Percentiles rank a stretch among this genome's conserved stretches.
These are phyloP conservation scores for Eucalyptus camaldulensis DNA, from an alignment of 345 rosid species.

Conservation along the genomic window DNA sequence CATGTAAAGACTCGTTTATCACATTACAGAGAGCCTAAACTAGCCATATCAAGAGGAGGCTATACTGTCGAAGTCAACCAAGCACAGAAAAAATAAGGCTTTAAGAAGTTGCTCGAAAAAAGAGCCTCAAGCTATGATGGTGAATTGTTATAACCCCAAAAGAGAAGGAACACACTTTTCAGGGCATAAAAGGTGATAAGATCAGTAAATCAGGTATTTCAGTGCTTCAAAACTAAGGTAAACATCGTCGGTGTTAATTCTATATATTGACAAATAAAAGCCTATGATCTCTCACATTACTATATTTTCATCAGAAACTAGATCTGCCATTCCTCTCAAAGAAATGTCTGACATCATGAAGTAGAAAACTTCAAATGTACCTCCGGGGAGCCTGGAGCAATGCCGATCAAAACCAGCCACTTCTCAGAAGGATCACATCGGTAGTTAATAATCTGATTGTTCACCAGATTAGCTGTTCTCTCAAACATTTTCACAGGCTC, in stretches of 20 bases:
- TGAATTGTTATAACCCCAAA: background rate
- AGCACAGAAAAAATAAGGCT: background rate
- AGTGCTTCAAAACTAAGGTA: background rate
- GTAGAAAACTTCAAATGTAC: constrained; percentile 14
- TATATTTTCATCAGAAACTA: background rate
- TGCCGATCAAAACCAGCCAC: constrained; percentile 97
- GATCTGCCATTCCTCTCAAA: background rate
- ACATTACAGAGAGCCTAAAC: background rate
- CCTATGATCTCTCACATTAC: background rate
- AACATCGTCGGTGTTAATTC: background rate
- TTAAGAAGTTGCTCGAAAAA: background rate
- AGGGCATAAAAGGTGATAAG: background rate
- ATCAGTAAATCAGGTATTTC: background rate
- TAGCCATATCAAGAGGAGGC: background rate
- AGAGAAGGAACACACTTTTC: background rate
- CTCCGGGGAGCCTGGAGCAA: constrained; percentile 97
- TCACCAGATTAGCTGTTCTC: constrained; percentile 83
- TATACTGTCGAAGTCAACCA: background rate
- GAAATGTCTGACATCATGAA: background rate
- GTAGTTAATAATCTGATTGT: constrained; percentile 95
- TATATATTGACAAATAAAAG: background rate
- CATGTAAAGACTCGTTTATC: background rate
- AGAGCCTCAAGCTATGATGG: background rate
- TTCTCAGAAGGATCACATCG: constrained; percentile 91
- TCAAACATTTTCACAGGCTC: constrained; percentile 97